Evolutionary conservation across 1,284 basidiomycete species (phyloP).

Genomic region (Moniliophthora roreri): DNA sequence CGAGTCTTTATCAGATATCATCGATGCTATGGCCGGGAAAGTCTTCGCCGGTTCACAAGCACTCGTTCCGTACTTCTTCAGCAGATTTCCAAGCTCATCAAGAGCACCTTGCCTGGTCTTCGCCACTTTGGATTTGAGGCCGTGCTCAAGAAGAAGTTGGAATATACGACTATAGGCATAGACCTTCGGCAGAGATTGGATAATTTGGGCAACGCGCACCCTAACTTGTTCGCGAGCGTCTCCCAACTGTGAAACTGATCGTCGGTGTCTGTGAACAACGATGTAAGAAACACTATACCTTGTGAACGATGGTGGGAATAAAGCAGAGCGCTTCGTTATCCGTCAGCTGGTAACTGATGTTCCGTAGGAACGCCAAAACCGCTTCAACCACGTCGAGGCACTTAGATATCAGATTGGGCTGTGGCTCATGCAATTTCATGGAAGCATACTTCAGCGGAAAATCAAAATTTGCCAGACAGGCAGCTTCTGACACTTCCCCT

Average conservation of each 20-base stretch:
- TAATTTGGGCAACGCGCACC: constrained; percentile 66
- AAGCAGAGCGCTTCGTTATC: constrained; percentile 90
- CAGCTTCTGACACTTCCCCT: constrained; percentile 60
- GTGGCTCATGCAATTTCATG: constrained; percentile 89
- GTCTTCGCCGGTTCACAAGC: constrained; percentile 81
- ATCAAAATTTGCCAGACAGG: constrained; percentile 91
- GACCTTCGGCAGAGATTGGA: constrained; percentile 73
- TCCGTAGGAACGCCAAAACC: constrained; percentile 73
- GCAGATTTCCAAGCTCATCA: constrained; percentile 76
- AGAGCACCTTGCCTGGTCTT: constrained; percentile 86
- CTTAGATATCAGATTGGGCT: constrained; percentile 88
- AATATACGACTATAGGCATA: constrained; percentile 92
- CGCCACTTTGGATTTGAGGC: constrained; percentile 85
- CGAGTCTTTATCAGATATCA: constrained; percentile 89
- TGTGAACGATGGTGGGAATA: constrained; percentile 88
- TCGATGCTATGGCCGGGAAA: constrained; percentile 76
- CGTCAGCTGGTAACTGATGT: constrained; percentile 76
- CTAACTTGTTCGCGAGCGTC: constrained; percentile 80
- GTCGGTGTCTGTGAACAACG: constrained; percentile 10
- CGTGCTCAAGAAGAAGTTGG: constrained; percentile 82
- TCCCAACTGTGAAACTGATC: constrained; percentile 55
- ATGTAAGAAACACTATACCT: constrained; percentile 52
- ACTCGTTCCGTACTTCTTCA: constrained; percentile 82
- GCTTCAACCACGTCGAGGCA: constrained; percentile 89
- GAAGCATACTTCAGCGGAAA: constrained; percentile 94